Conservation (phyloP, 2,329 filamentous ascomycete genomes). For the Alternaria burnsii region DNA sequence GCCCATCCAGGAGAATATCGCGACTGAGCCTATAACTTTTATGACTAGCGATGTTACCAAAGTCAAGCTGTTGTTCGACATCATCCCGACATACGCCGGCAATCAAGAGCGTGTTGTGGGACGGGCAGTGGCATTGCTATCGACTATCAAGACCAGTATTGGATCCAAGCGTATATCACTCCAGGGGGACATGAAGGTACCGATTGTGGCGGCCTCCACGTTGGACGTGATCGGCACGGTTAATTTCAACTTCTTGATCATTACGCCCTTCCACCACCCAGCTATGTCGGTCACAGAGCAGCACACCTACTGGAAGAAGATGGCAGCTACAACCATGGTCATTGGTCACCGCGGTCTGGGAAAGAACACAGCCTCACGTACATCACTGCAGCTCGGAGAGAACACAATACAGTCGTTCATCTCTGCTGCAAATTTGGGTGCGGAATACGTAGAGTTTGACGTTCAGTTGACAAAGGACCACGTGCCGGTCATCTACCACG, state of each 20-base stretch:
- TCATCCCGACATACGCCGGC: constrained; percentile 93
- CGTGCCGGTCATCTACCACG: constrained; percentile 97
- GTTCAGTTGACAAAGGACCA: constrained; percentile 99
- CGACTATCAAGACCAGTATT: constrained; percentile 81
- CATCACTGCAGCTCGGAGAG: constrained; percentile 91
- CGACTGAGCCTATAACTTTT: constrained; percentile 92
- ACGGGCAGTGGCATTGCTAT: constrained; percentile 86
- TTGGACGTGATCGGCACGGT: constrained; percentile 93
- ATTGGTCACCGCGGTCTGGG: constrained; percentile 77
- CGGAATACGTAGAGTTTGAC: constrained; percentile 77
- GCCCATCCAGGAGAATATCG: constrained; percentile 91
- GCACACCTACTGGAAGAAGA: constrained; percentile 96
- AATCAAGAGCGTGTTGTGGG: constrained; percentile 82
- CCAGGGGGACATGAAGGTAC: constrained; percentile 90
- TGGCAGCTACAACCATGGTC: constrained; percentile 87
- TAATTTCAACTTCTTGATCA: constrained; percentile 95
- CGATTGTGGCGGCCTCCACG: constrained; percentile 81
- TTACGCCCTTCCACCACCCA: constrained; percentile 92
- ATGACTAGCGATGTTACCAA: constrained; percentile 78
- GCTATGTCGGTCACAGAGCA: constrained; percentile 91
- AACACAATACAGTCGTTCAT: constrained; percentile 97
- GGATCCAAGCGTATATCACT: constrained; percentile 89
- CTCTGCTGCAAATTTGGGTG: constrained; percentile 91
- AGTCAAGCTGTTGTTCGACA: constrained; percentile 91
- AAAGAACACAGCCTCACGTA: constrained; percentile 85